These are phyloP conservation scores for Aspergillus sp. DNA, from an alignment of 2,329 filamentous ascomycete species.

Conservation along the genomic window DNA sequence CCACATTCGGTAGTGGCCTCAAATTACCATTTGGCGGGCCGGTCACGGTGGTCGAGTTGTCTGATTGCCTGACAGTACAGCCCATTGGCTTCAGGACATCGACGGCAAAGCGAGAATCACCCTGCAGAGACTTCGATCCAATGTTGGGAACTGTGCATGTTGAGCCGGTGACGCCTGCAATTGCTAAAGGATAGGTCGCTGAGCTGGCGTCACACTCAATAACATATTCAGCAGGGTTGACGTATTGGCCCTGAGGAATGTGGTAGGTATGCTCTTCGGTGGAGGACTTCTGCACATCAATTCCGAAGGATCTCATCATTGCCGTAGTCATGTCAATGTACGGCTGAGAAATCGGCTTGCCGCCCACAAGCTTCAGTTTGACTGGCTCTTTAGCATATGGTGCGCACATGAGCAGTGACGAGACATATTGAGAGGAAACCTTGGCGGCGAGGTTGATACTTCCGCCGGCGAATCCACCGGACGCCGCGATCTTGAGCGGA, in stretches of 20 bases:
- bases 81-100: constrained; percentile 90
- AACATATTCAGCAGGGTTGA: constrained; percentile 74
- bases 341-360: constrained; percentile 89
- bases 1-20: constrained; percentile 67
- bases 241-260: constrained; percentile 75
- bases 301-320: constrained; percentile 92
- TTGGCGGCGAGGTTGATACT: constrained; percentile 87
- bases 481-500: constrained; percentile 72
- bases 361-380: constrained; percentile 81
- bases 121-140: constrained; percentile 81
- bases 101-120: constrained; percentile 86
- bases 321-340: constrained; percentile 99
- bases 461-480: constrained; percentile 74
- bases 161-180: constrained; percentile 91
- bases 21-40: constrained; percentile 69
- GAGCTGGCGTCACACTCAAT: constrained; percentile 97
- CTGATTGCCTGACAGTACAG: constrained; percentile 76
- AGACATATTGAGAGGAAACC: constrained; percentile 98
- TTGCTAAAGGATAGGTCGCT: constrained; percentile 86
- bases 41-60: constrained; percentile 80
- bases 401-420: constrained; percentile 90
- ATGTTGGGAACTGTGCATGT: constrained; percentile 96
- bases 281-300: constrained; percentile 65
- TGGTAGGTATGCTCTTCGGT: constrained; percentile 85
- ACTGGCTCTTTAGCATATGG: constrained; percentile 94